Conservation (phyloP, 306 rosid genomes). For the Geum urbanum region DNA sequence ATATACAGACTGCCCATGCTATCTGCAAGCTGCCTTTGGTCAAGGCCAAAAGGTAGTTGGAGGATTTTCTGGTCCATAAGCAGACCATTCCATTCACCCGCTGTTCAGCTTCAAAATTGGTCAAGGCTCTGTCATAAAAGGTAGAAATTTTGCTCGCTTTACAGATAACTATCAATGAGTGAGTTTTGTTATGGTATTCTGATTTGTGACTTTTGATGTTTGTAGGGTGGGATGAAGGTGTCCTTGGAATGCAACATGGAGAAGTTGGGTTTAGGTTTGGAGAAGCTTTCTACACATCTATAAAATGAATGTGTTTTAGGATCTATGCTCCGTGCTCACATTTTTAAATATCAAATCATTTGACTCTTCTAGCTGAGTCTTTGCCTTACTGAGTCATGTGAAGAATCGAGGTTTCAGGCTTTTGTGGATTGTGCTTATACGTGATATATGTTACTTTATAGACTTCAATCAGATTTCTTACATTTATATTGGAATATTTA, state of each 20-base stretch:
- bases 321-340: too few species aligned
- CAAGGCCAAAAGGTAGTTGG: too few species aligned
- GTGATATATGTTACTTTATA: neutral
- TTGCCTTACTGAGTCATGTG: too few species aligned
- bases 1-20: neutral
- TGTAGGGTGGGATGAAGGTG: constrained; percentile 80
- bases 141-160: constrained; percentile 16
- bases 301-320: too few species aligned
- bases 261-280: constrained; percentile 45
- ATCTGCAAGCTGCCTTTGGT: too few species aligned
- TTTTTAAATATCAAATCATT: too few species aligned
- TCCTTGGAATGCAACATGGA: constrained; percentile 80
- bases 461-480: neutral
- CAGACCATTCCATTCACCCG: too few species aligned
- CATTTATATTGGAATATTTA: constrained; percentile 30
- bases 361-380: too few species aligned
- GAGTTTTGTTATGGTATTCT: constrained; percentile 24
- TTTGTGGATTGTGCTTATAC: neutral
- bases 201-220: too few species aligned
- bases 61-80: too few species aligned
- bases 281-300: too few species aligned
- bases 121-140: constrained; percentile 84
- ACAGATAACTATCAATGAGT: neutral
- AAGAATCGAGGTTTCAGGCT: neutral
- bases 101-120: constrained; percentile 86